phyloP scores from a whole-genome alignment of 108 stramenopile species.

The Parmales sp. region DNA sequence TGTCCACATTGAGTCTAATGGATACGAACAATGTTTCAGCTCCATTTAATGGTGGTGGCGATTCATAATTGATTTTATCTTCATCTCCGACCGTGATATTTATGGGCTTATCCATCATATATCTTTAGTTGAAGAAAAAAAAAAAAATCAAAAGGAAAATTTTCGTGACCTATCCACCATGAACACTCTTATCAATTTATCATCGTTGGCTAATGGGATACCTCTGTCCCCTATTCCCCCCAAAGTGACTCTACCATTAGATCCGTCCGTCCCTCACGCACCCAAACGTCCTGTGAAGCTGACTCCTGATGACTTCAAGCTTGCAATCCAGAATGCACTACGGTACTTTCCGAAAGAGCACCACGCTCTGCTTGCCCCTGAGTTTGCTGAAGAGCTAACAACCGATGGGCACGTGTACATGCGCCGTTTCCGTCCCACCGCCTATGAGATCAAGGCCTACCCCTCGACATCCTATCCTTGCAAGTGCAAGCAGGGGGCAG shows the following conservation, averaged over 20 bases:
- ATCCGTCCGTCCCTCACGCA: neutral
- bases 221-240: neutral
- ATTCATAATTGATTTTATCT: no score
- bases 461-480: neutral
- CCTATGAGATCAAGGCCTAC: slow-evolving; percentile 10
- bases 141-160: no score
- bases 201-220: neutral
- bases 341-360: slow-evolving; percentile 4
- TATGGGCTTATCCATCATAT: no score
- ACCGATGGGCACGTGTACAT: slow-evolving; percentile 14
- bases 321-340: slow-evolving; percentile 7
- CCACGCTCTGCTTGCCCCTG: slow-evolving; percentile 5
- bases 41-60: no score
- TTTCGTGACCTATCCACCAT: no score
- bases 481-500: neutral
- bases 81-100: no score
- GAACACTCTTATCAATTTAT: no score
- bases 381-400: slow-evolving; percentile 8
- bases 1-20: no score
- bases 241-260: neutral
- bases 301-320: slow-evolving; percentile 1
- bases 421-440: slow-evolving; percentile 9
- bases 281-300: neutral
- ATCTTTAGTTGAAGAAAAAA: no score
- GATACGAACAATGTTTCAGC: no score